phyloP scores from a whole-genome alignment of 345 rosid species.

The Kernera saxatilis region DNA sequence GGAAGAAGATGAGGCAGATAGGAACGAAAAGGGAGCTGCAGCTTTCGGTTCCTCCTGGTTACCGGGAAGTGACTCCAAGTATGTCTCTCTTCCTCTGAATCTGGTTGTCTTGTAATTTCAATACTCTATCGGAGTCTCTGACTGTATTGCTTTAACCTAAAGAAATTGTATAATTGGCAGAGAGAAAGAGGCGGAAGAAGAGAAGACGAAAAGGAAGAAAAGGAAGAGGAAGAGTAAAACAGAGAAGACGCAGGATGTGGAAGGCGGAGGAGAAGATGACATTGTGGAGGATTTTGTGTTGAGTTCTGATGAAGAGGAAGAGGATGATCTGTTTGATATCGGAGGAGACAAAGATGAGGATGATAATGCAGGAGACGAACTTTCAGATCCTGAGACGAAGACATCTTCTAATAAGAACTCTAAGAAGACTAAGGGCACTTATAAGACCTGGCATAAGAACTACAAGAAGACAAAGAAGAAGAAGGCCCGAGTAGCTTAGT shows the following conservation, averaged over 20 bases:
- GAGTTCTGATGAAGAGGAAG: constrained; percentile 78
- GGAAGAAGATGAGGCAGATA: constrained; percentile 48
- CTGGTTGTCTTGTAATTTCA: background rate
- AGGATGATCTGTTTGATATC: constrained; percentile 31
- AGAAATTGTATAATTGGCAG: constrained; percentile 29
- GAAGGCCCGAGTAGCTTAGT: constrained; percentile 20
- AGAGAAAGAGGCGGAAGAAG: constrained; percentile 39
- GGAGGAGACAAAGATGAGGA: constrained; percentile 31
- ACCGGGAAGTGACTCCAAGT: constrained; percentile 65
- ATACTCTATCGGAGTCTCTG: background rate
- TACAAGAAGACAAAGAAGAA: constrained; percentile 40
- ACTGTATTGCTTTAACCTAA: background rate
- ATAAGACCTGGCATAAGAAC: constrained; percentile 29
- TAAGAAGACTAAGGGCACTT: constrained; percentile 27
- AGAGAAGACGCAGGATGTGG: constrained; percentile 29
- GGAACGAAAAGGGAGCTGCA: constrained; percentile 44
- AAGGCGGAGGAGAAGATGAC: constrained; percentile 57
- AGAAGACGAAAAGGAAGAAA: constrained; percentile 38
- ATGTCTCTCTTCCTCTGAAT: constrained; percentile 21
- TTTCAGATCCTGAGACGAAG: constrained; percentile 21
- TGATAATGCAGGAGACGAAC: constrained; percentile 28
- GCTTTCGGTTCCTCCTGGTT: constrained; percentile 85
- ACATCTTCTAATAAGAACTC: background rate
- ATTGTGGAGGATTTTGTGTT: constrained; percentile 81
- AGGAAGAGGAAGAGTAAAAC: constrained; percentile 43